Base-by-base conservation (phyloP, 2,329 filamentous ascomycete species). In the Pestalotiopsis sp. region DNA sequence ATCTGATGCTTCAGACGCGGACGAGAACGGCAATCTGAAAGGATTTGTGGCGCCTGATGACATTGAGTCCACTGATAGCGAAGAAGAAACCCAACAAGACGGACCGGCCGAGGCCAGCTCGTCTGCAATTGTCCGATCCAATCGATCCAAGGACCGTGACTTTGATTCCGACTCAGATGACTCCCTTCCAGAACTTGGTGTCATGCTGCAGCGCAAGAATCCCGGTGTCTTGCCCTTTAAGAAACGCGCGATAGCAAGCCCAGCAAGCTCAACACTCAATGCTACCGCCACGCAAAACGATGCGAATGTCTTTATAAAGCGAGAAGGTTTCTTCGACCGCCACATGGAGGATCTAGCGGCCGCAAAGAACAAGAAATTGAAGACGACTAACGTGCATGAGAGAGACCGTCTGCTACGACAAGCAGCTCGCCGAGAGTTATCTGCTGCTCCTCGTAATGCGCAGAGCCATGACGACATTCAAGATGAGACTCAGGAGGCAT, bases 1-100 rank as follows among this genome's bases (percentile, higher is more conserved):
- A 40, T 38, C 66, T 24, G 68, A 70, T 48, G 70, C 71, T 11
- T 68, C 72, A 3, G 68, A 71, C 10, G 70, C 72, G 2, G 68
- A 68, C 22, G 70, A 72, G 10, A 52, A 62, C 17, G 64, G 62
- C 11, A 63, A 67, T 61, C 14, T 67, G 4, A 61, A 60, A 52
- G 66, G 55, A 48, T 67, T 67, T 52, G 40, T 67, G n/a, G 60
- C 64, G 10, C 48, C 66, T 4, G 66, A 67, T 60, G 62, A 40
- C 10, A 14, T 24, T 13, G 22, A 39, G 13, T 52, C 5, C 17
- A n/a, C 44, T 20, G 38, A 11, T 10, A 62, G 26, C 10, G 59
- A 40, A 13, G 59, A 40, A 20, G 35, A 52, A 10, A 9, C 17
- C 44, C 14, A 52, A n/a, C 44, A 3, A 3, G 44, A 22, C 7